Conservation (phyloP, 163 green algal genomes). For the Scenedesmus sp. region DNA sequence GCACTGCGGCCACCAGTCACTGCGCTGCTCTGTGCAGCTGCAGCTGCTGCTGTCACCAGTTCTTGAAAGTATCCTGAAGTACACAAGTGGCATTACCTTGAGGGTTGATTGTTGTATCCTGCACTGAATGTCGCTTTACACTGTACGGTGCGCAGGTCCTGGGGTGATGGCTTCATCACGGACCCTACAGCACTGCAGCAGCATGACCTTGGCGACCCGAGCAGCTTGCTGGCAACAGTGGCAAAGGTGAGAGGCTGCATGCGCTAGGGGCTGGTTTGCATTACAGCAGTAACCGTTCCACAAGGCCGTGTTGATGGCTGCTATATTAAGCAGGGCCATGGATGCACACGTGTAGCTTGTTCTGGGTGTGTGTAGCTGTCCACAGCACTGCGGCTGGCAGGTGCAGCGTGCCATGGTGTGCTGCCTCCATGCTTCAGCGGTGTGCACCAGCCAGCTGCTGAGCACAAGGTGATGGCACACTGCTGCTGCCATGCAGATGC, state of each 20-base stretch:
- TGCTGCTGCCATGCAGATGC: slow-evolving; percentile 17
- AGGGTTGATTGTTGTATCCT: too few species aligned
- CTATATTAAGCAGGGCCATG: too few species aligned
- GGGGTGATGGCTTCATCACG: slow-evolving; percentile 50
- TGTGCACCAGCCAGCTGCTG: background rate
- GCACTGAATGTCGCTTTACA: too few species aligned
- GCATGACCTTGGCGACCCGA: slow-evolving; percentile 4
- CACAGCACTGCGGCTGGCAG: background rate
- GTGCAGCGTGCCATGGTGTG: background rate
- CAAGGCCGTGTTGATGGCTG: background rate
- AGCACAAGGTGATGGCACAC: background rate
- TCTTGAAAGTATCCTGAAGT: background rate
- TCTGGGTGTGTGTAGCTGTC: background rate
- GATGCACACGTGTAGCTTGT: too few species aligned
- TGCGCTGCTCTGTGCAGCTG: background rate
- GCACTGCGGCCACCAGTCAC: background rate
- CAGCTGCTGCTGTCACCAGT: background rate
- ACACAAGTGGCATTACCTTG: too few species aligned
- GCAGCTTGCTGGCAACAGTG: background rate
- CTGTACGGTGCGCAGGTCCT: background rate
- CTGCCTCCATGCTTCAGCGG: too few species aligned
- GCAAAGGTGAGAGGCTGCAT: background rate
- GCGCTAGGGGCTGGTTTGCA: background rate
- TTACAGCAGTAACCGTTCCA: background rate
- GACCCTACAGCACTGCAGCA: background rate